Evolutionary conservation across 2,329 filamentous ascomycete species (phyloP), one percentile per base, ranked within the genome.

Genomic region (Massarina eburnea): DNA sequence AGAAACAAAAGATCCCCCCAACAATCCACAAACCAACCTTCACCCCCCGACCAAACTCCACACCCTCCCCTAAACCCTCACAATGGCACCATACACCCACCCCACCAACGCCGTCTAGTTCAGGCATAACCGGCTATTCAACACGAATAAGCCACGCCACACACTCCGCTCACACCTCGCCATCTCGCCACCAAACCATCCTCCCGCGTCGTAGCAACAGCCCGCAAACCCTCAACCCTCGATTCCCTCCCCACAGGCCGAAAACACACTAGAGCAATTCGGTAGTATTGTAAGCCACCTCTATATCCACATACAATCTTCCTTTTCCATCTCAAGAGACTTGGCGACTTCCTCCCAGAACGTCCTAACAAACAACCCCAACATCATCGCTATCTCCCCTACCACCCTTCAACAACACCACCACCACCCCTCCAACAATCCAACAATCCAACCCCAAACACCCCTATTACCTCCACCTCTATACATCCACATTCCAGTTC

Each of bases 251-350:
- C 73, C 1, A 57, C 68, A 17, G 26, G 41, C 26, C 63, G 71
- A 2, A 72, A 70, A 29, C 68, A 75, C 26, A 67, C 72, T 35
- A 81, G 80, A 75, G 74, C 49, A 66, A 81, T 3, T 55, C 76
- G 2, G 52, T 76, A 2, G 71, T 76, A 12, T 73, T 83, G 12
- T 80, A 84, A 52, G 80, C 84, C 0, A 78, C 75, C 0, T 62
- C 67, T n/a, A 54, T 15, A 73, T 74, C 0, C 43, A 75, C 19
- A 62, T 73, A 2, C 76, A 75, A 38, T 84, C 82, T 57, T 77
- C 54, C 70, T 72, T 24, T 64, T 77, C 40, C 74, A 71, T 1
- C 70, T 64, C 46, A 70, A 76, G 29, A 73, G 76, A 51, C 74
- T 73, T 4, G 66, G 75, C 22, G 74, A 73, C 32, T 76, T 77